A percentile compares a stretch with the other conserved stretches of the same genome.
Conservation (phyloP, 306 rosid genomes). For the Trichosanthes cucumerina region DNA sequence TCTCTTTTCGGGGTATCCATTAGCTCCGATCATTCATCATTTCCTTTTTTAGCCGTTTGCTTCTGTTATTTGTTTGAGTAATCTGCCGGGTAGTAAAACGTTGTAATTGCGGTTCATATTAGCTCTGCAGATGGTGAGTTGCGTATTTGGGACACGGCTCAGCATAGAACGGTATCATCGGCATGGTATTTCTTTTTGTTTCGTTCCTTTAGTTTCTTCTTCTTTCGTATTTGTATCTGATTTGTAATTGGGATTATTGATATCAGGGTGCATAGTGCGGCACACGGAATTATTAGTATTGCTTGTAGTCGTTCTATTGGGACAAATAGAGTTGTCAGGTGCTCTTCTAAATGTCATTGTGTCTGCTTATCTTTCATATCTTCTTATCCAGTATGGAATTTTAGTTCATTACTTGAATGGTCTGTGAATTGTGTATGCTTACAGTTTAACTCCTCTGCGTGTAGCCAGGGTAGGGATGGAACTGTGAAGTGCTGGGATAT, state of each 20-base stretch:
- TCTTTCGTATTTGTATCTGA: not conserved
- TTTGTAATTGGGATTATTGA: not conserved
- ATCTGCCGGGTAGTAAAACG: not conserved
- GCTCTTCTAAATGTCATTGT: slow-evolving; percentile 5
- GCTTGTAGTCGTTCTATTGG: slow-evolving; percentile 52
- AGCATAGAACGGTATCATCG: slow-evolving; percentile 67
- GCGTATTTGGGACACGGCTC: slow-evolving; percentile 74
- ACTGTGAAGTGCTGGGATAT: slow-evolving; percentile 85
- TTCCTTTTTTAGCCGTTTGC: not conserved
- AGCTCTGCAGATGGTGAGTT: slow-evolving; percentile 87
- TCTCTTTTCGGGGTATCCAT: slow-evolving; percentile 52
- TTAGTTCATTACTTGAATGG: not conserved
- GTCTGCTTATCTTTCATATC: not conserved
- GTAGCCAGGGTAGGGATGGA: slow-evolving; percentile 98
- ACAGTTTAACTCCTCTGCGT: slow-evolving; percentile 11
- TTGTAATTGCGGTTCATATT: not conserved
- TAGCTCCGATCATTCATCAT: not conserved
- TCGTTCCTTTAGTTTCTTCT: not conserved
- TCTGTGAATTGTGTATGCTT: slow-evolving; percentile 8
- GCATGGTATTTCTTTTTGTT: slow-evolving; percentile 36
- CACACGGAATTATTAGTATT: slow-evolving; percentile 67
- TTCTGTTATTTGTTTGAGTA: not conserved
- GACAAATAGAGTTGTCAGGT: slow-evolving; percentile 64
- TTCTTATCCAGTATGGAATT: not conserved
- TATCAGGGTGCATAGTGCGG: slow-evolving; percentile 75